phyloP scores from a whole-genome alignment of 2,329 filamentous ascomycete species.

The Ascochyta clinopodiicola region DNA sequence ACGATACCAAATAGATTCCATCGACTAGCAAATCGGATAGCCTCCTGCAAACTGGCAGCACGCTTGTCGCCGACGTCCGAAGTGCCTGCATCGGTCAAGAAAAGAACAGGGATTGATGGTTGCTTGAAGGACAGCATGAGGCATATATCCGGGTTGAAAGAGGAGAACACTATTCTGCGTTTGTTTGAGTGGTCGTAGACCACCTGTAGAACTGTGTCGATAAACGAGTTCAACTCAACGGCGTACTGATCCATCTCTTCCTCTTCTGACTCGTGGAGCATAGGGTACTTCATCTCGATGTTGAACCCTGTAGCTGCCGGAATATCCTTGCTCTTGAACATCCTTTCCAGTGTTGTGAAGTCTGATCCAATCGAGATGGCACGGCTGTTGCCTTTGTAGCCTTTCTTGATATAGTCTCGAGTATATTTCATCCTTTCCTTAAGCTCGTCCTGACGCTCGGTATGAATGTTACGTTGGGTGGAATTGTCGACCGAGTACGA shows the following conservation, averaged over 20 bases:
- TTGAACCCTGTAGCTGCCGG: constrained; percentile 90
- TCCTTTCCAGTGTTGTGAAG: constrained; percentile 92
- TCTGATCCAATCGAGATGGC: constrained; percentile 95
- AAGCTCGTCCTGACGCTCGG: constrained; percentile 57
- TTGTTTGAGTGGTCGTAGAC: constrained; percentile 85
- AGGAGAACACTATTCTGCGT: constrained; percentile 95
- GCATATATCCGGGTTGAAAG: constrained; percentile 97
- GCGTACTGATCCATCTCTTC: constrained; percentile 97
- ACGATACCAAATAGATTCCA: constrained; percentile 97
- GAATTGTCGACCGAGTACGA: constrained; percentile 66
- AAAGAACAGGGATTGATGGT: constrained; percentile 92
- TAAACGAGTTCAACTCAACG: constrained; percentile 94
- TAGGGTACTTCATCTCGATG: constrained; percentile 99
- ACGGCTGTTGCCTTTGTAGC: constrained; percentile 93
- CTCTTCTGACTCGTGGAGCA: constrained; percentile 93
- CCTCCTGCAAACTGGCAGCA: constrained; percentile 91
- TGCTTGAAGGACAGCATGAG: constrained; percentile 95
- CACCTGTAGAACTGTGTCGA: constrained; percentile 87
- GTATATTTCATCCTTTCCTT: constrained; percentile 97
- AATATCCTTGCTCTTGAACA: constrained; percentile 75
- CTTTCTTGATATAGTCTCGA: constrained; percentile 89
- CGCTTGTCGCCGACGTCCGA: constrained; percentile 83
- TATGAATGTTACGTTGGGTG: constrained; percentile 50
- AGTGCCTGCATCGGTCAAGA: constrained; percentile 89
- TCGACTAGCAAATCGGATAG: constrained; percentile 88